These are phyloP conservation scores for Entomortierella beljakovae DNA, from an alignment of 192 early-diverging fungal genomes.

Conservation along the genomic window DNA sequence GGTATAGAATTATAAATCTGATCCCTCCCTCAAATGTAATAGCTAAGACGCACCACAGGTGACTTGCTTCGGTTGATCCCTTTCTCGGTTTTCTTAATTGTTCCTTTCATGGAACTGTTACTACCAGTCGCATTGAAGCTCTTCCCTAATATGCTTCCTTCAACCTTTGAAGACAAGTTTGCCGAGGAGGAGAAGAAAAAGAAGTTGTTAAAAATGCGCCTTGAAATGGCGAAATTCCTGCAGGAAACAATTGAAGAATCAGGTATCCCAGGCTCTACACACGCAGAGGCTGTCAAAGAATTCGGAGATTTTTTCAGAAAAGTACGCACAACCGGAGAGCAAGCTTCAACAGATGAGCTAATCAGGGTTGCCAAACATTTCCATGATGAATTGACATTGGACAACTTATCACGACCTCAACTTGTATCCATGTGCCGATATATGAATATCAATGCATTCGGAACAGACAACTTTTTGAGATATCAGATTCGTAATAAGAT, in stretches of 20 bases:
- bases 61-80: slow-evolving; percentile 92
- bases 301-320: slow-evolving; percentile 83
- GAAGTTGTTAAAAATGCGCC: slow-evolving; percentile 90
- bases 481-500: slow-evolving; percentile 92
- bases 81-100: slow-evolving; percentile 90
- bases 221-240: slow-evolving; percentile 95
- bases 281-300: slow-evolving; percentile 74
- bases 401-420: slow-evolving; percentile 93
- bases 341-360: slow-evolving; percentile 85
- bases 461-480: slow-evolving; percentile 95
- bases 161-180: slow-evolving; percentile 94
- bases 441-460: slow-evolving; percentile 97
- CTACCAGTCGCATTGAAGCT: slow-evolving; percentile 91
- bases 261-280: slow-evolving; percentile 63
- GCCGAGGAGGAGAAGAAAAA: slow-evolving; percentile 92
- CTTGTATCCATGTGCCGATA: slow-evolving; percentile 95
- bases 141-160: slow-evolving; percentile 97
- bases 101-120: slow-evolving; percentile 96
- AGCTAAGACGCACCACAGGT: slow-evolving; percentile 87
- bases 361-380: slow-evolving; percentile 89
- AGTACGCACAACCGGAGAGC: slow-evolving; percentile 85
- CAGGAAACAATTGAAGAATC: slow-evolving; percentile 95
- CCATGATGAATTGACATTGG: slow-evolving; percentile 94
- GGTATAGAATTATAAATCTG: neutral
- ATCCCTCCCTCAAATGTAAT: slow-evolving; percentile 2